Evolutionary conservation across 768 basidiomycete species (phyloP), one percentile per base, ranked within the genome.

Genomic region (Macrolepiota dolichaula): DNA sequence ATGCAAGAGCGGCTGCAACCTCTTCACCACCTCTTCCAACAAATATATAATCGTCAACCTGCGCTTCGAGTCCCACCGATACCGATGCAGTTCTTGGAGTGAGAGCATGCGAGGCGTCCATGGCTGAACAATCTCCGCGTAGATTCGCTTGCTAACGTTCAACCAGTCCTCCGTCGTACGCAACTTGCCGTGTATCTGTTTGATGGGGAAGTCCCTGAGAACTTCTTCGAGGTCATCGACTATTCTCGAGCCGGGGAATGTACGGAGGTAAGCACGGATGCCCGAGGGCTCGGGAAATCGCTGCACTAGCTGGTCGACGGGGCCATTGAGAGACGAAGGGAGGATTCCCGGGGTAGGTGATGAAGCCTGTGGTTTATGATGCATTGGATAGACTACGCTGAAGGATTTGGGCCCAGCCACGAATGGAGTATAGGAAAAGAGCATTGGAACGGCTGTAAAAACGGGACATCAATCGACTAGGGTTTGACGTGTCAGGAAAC

Each of bases 101-200:
- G 69, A 53, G 9, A 70, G 25, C 2, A 17, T 13, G 24, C 57
- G 63, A 13, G 67, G 63, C 17, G 50, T 59, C 68, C 68, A 72
- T n/a, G 62, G 42, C 2, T 62, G 59, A 5, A 66, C 63, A 49
- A 61, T 24, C 13, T 63, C 51, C 12, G 38, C 29, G 5, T 58
- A 59, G 35, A 61, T 55, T 15, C 54, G 56, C 32, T 55, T 54
- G 53, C 52, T 54, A 44, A 61, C 44, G 24, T 27, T 36, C 35
- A 54, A 27, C 59, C 59, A 61, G 17, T 61, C 59, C 24, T 61
- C 59, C 27, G 42, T 22, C 35, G 59, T 35, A 12, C 53, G 52
- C 25, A 50, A 49, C 47, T 61, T 61, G 32, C 59, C 53, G 25
- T 44, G 37, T 19, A 40, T 54, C 27, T 61, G 59, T 11, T 52